phyloP scores from a whole-genome alignment of 805 yeast species.

The Candida oleophila region DNA sequence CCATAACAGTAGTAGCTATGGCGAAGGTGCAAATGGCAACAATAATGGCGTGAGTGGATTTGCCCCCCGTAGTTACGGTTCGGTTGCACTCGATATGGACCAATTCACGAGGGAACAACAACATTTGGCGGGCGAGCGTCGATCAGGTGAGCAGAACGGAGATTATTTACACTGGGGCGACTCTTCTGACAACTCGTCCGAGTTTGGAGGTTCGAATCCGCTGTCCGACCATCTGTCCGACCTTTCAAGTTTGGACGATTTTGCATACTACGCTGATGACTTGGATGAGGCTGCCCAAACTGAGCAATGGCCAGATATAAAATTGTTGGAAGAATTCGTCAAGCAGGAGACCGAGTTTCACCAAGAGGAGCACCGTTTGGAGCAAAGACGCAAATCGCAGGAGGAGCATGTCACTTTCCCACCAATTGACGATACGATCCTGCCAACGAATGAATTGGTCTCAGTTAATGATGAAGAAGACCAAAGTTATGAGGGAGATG shows the following conservation, averaged over 20 bases:
- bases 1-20: no score
- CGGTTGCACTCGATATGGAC: conserved; percentile 42
- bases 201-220: conserved; percentile 60
- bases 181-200: conserved; percentile 21
- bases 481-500: conserved; percentile 13
- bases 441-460: conserved; percentile 25
- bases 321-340: conserved; percentile 73
- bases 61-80: conserved; percentile 11
- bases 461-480: neutral
- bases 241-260: conserved; percentile 80
- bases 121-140: conserved; percentile 7
- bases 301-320: conserved; percentile 78
- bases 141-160: conserved; percentile 11
- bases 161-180: conserved; percentile 13
- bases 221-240: conserved; percentile 59
- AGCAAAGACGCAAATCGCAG: conserved; percentile 1
- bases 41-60: neutral
- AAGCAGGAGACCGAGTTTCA: conserved; percentile 55
- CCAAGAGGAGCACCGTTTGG: conserved; percentile 23
- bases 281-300: conserved; percentile 14
- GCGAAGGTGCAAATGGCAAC: no score
- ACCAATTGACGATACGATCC: conserved; percentile 22
- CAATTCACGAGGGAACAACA: conserved; percentile 32
- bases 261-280: conserved; percentile 53
- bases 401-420: conserved; percentile 2